phyloP scores from a whole-genome alignment of 2,329 filamentous ascomycete species.

The Myriosclerotinia duriaeana region DNA sequence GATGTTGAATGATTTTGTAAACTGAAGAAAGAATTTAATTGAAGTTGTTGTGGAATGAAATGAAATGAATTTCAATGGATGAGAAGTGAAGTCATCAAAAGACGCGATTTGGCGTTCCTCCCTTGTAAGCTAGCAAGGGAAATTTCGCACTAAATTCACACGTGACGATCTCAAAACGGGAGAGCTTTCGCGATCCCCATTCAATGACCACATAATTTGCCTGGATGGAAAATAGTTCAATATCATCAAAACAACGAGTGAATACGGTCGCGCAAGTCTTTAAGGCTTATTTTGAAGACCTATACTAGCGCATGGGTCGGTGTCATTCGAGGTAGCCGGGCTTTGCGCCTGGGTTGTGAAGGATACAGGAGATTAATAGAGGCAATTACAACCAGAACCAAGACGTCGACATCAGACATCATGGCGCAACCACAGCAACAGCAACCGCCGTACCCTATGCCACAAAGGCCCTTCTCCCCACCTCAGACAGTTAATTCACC shows the following conservation, averaged over 20 bases:
- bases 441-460: conserved; percentile 43
- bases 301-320: conserved; percentile 34
- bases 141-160: conserved; percentile 12
- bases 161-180: conserved; percentile 17
- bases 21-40: not conserved
- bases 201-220: conserved; percentile 21
- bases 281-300: not conserved
- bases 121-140: not conserved
- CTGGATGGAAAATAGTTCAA: conserved; percentile 12
- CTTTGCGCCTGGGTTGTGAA: conserved; percentile 39
- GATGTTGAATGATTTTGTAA: not conserved
- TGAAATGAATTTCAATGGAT: not conserved
- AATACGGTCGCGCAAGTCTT: conserved; percentile 17
- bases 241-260: conserved; percentile 23
- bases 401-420: conserved; percentile 31
- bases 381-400: conserved; percentile 21
- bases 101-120: conserved; percentile 22
- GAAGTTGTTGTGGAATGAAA: not conserved
- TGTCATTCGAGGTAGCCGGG: conserved; percentile 34
- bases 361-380: conserved; percentile 29
- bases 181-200: conserved; percentile 23
- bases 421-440: conserved; percentile 43
- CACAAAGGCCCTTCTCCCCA: conserved; percentile 60
- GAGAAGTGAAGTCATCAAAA: conserved; percentile 10
- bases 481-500: conserved; percentile 56